Conservation (phyloP, 2,329 filamentous ascomycete species). For the Raffaelea albimanens region DNA sequence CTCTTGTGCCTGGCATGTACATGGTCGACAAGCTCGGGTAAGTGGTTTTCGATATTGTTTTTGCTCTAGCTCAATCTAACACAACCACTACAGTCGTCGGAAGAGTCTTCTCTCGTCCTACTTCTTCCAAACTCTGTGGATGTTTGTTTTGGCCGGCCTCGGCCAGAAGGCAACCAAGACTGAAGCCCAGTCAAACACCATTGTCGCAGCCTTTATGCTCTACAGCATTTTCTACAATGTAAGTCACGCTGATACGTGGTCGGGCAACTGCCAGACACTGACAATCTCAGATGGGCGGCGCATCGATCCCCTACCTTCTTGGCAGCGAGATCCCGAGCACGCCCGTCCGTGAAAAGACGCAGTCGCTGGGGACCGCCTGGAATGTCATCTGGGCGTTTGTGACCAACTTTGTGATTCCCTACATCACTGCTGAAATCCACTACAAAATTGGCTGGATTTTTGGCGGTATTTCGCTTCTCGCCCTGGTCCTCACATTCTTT, state of each 20-base stretch:
- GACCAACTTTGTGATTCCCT: constrained; percentile 15
- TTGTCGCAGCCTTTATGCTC: constrained; percentile 14
- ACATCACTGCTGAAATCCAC: constrained; percentile 13
- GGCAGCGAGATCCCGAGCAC: constrained; percentile 14
- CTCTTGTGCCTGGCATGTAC: constrained; percentile 7
- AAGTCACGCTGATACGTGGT: too few species aligned
- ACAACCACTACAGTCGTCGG: constrained; percentile 7
- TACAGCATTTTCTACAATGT: constrained; percentile 12
- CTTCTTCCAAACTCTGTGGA: constrained; percentile 8
- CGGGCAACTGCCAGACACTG: too few species aligned
- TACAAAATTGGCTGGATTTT: constrained; percentile 16
- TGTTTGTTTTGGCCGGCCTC: constrained; percentile 11
- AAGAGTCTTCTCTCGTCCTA: constrained; percentile 7
- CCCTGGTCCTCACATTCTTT: constrained; percentile 13
- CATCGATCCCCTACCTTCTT: constrained; percentile 15
- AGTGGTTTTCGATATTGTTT: too few species aligned
- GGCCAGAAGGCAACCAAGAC: constrained; percentile 5
- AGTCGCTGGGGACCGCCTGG: constrained; percentile 13
- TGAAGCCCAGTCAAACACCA: constrained; percentile 4
- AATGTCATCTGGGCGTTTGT: constrained; percentile 16
- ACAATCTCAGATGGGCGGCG: constrained; percentile 5
- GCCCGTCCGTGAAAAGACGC: constrained; percentile 15
- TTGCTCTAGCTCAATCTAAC: too few species aligned
- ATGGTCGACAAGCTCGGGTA: too few species aligned
- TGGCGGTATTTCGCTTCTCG: constrained; percentile 12